A percentile compares a stretch with the other conserved stretches of the same genome.
phyloP scores from a whole-genome alignment of 73 alveolate species.

The Paramecium pentaurelia region DNA sequence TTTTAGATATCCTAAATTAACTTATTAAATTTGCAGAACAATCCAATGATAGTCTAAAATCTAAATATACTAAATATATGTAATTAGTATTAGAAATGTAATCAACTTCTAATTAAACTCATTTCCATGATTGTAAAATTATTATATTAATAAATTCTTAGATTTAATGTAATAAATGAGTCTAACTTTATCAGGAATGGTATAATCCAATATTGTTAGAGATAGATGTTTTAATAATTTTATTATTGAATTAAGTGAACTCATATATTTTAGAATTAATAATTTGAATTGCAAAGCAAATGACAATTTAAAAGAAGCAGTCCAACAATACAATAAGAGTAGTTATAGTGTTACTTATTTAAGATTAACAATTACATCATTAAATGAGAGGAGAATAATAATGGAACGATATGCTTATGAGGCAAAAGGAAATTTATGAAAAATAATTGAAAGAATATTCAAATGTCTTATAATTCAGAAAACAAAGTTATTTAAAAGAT shows the following conservation, averaged over 20 bases:
- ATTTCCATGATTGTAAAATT: constrained; percentile 6
- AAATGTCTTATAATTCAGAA: background rate
- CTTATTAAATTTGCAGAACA: background rate
- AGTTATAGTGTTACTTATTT: background rate
- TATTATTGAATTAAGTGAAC: background rate
- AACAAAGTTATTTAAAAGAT: background rate
- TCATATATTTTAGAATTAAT: background rate
- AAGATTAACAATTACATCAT: background rate
- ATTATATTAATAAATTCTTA: background rate
- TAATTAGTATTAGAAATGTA: background rate
- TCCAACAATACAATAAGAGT: background rate
- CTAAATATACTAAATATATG: background rate
- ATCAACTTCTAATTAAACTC: background rate
- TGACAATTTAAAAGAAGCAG: background rate
- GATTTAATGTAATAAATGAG: background rate
- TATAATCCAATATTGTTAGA: background rate
- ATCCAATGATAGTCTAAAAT: background rate
- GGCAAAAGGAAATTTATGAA: background rate
- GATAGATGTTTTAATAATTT: background rate
- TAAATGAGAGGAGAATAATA: background rate
- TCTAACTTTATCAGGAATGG: background rate
- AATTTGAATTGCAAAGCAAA: background rate
- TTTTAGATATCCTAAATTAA: background rate
- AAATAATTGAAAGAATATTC: background rate
- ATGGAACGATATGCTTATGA: background rate